Evolutionary conservation across 345 rosid species (phyloP), one percentile per base, ranked within the genome.

Genomic region (Gossypium rotundifolium): DNA sequence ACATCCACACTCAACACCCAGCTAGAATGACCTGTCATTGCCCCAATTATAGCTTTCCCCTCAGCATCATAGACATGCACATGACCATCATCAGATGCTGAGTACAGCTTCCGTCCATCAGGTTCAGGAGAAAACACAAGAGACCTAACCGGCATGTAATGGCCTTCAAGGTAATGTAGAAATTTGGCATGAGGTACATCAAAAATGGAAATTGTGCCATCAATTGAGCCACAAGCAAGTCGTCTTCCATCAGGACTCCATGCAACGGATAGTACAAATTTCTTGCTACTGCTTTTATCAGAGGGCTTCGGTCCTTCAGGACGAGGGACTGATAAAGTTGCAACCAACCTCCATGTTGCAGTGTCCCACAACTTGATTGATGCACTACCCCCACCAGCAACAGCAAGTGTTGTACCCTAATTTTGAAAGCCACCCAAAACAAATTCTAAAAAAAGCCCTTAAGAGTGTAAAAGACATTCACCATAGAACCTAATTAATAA

Each of bases 351-450:
- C 99, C 99, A 95, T 62, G 96, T 88, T 65, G 92, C 90, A 38
- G 98, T 93, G 84, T 95, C 96, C 99, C 98, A 95, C 40, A 93
- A 90, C 87, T 91, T 90, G 80, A 93, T 85, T 1, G 98, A 89
- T 52, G 98, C 98, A 75, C 99, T 91, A 71, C 99, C 96, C 17
- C 98, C 98, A 54, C 99, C 96, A 18, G 98, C 99, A 76, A 95
- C 99, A 53, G 99, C 99, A 74, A 95, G 93, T 71, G 87, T 86
- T 45, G 90, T 91, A 75, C 99, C 99, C 99, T 93, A 81, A 71
- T 65, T 49, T 72, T 18, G 48, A 74, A 9, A 70, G 69, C 17
- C 40, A 4, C 75, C 55, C 52, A n/a, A 74, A 42, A 44, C 23
- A 60, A 45, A 52, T 13, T 20, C 25, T 29, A 38, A 48, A 40